Conservation (phyloP, 805 yeast genomes). For the Ogataea naganishii region DNA sequence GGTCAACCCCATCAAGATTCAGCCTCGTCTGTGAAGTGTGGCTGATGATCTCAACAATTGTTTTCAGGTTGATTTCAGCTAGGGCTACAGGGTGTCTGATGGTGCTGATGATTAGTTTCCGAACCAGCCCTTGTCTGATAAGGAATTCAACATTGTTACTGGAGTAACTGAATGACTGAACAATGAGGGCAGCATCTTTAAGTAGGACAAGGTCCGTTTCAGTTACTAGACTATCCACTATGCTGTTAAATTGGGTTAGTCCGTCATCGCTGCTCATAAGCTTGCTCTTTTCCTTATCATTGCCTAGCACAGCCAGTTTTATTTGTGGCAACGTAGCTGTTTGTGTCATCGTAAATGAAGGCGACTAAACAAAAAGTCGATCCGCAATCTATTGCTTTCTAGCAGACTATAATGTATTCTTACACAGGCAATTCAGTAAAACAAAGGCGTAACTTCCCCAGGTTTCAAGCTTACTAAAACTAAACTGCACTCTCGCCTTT, state of each 20-base stretch:
- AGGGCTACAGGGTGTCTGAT: constrained; percentile 9
- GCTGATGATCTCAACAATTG: constrained; percentile 16
- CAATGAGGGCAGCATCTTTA: constrained; percentile 14
- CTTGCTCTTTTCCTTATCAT: constrained; percentile 19
- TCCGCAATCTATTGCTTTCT: no score
- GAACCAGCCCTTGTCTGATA: constrained; percentile 7
- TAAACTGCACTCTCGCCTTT: no score
- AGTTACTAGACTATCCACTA: constrained; percentile 7
- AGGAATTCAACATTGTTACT: constrained; percentile 14
- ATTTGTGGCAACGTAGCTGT: constrained; percentile 4
- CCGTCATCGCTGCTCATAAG: constrained; percentile 4
- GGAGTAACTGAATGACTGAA: constrained; percentile 20
- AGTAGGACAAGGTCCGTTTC: constrained; percentile 9
- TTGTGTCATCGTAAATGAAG: no score
- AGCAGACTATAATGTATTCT: no score
- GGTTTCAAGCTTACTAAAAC: no score
- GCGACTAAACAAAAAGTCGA: no score
- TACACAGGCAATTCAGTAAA: no score
- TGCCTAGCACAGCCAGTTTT: constrained; percentile 18
- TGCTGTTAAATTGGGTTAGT: constrained; percentile 7
- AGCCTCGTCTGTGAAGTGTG: constrained; percentile 10
- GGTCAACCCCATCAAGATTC: constrained; percentile 4
- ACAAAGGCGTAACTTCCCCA: no score
- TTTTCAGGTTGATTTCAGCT: constrained; percentile 17
- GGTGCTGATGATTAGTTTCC: constrained; percentile 12